Base-by-base conservation (phyloP, 1,284 basidiomycete species). In the Stereum hirsutum region DNA sequence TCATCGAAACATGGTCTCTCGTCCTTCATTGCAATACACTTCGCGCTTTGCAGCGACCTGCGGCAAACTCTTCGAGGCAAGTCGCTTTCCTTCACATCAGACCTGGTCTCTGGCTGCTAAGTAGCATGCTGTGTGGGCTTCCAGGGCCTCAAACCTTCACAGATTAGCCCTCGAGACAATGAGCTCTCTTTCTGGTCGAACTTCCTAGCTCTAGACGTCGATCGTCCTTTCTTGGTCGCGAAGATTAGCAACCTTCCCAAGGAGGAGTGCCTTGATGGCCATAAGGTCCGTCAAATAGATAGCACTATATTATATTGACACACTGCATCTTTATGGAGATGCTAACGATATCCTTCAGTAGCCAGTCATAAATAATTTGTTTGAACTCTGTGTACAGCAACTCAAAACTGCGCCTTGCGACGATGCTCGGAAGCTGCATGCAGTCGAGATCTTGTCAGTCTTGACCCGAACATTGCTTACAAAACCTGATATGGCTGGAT, bases 401-500 rank as follows among this genome's bases (percentile, higher is more conserved):
- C 62, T 66, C 17, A 63, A 62, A n/a, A 57, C 48, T 12, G 49
- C 55, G 6, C 47, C 55, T 23, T 55, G 62, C 37, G 61, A 63
- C 15, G 68, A 72, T 46, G 47, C 55, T 19, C 63, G 54, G 42
- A 70, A 66, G 46, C 49, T 49, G 1, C 66, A 78, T 46, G 63
- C 74, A 1, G 54, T 80, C 6, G 64, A 72, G 48, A 76, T 74
- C 0, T 55, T 81, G 23, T 57, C 64, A 0, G 57, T 75, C 14
- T 24, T 75, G 4, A 54, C 70, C 23, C 66, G 69, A 15, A 63
- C 61, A 42, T 53, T 78, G 14, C 60, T 81, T 33, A 62, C 61
- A 36, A 80, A 81, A 57, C 69, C 5, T 17, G 49, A 72, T 41
- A 52, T 75, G 1, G 67, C 72, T 3, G 81, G 81, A 19, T 81